Base-by-base conservation (phyloP, 2,329 filamentous ascomycete genomes). In the Aspergillus sp. region DNA sequence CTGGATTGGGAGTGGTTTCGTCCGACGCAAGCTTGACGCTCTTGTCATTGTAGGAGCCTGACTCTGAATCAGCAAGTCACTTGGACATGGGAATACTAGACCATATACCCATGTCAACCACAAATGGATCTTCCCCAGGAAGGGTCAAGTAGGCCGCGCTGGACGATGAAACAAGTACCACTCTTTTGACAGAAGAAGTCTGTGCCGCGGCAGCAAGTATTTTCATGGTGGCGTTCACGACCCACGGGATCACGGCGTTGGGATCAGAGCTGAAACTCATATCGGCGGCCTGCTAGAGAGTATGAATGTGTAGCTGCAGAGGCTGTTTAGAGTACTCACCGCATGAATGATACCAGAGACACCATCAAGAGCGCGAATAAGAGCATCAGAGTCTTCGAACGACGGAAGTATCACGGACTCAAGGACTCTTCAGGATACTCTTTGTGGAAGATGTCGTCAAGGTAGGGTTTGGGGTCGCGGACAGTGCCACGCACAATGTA, bases 401-500 rank as follows among this genome's bases (percentile, higher is more conserved):
- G 9, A 9, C 5, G 48, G 14, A 8, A 50, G 14, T 2, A 40
- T 10, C 8, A 45, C 48, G 3, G 42, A 16, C 16, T 45, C 32
- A 19, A 45, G 6, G 16, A 11, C 1, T 22, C 13, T 4, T 24
- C 9, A 1, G 62, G 22, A 54, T 57, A 44, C 59, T 61, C 17
- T 48, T 14, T 38, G 59, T 59, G 50, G 69, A 70, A 46, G 47
- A 57, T 58, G 42, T 24, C 62, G 58, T 57, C 58, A 0, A 69
- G 46, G 70, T 73, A 75, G 3, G 63, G 57, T 4, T 66, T 63
- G 24, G 68, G 61, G 9, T 42, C 36, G 4, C 76, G 70, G n/a
- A 73, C 68, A 6, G 74, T 77, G 16, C 75, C 74, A 9, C 75
- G 71, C 11, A 79, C 75, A 14, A 58, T 62, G 57, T 69, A 78